Evolutionary conservation across 2,329 filamentous ascomycete genomes (phyloP).

Genomic region (Apiospora pterosperma): DNA sequence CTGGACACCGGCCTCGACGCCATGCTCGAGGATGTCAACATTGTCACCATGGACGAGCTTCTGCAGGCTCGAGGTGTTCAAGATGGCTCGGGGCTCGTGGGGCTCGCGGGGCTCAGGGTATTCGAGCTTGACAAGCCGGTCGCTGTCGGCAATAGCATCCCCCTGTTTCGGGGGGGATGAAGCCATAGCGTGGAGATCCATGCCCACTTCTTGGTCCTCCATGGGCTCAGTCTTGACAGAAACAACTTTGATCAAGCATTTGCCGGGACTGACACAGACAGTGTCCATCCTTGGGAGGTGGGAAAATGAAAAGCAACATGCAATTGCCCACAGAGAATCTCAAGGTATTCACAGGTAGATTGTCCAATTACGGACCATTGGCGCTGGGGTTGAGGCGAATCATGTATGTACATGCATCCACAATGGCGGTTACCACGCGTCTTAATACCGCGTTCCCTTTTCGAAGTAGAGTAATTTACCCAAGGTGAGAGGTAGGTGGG

Average conservation of each 20-base stretch:
- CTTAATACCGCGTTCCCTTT: background rate
- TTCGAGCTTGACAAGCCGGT: background rate
- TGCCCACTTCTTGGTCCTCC: background rate
- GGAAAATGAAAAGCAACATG: background rate
- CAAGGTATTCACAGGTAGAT: background rate
- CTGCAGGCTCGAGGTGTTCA: background rate
- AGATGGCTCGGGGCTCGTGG: background rate
- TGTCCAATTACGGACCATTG: background rate
- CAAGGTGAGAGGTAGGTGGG: background rate
- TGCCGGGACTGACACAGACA: background rate
- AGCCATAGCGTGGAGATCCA: background rate
- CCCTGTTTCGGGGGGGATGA: background rate
- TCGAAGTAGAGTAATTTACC: background rate
- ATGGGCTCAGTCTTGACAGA: background rate
- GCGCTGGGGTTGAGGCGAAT: too few relatives aligned
- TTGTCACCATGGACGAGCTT: background rate
- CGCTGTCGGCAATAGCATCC: background rate
- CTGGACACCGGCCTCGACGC: background rate
- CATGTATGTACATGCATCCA: background rate
- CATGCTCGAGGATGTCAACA: background rate
- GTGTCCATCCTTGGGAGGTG: background rate
- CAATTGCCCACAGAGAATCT: background rate
- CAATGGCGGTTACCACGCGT: background rate
- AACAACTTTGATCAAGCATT: background rate
- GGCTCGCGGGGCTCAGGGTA: background rate